Evolutionary conservation across 768 basidiomycete species (phyloP).

Genomic region (Amanita inopinata): DNA sequence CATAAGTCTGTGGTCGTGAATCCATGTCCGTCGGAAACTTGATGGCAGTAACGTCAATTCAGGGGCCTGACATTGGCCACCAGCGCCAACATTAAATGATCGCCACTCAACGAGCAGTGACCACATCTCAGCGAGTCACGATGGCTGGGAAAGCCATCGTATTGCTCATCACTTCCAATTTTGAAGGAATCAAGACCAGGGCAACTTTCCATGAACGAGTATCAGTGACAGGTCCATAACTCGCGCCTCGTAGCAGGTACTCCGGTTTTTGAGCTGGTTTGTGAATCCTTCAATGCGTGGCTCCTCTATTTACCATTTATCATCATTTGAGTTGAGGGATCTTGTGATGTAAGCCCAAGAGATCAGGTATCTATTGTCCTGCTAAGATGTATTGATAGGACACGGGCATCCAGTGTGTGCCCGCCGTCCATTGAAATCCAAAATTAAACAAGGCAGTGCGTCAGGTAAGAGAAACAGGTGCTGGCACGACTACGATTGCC

Average conservation of each 20-base stretch:
- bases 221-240: not conserved
- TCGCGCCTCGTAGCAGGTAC: not conserved
- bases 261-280: not conserved
- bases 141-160: not conserved
- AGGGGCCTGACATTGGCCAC: too few species aligned
- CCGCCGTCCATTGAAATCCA: not conserved
- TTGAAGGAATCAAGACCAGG: not conserved
- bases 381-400: not conserved
- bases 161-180: not conserved
- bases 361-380: not conserved
- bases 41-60: not conserved
- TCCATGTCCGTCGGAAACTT: not conserved
- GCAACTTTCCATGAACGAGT: not conserved
- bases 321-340: too few species aligned
- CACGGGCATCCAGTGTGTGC: not conserved
- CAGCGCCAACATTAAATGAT: too few species aligned
- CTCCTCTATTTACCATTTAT: too few species aligned
- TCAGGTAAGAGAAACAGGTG: constrained; percentile 1
- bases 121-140: not conserved
- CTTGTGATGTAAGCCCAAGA: not conserved
- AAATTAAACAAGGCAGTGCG: not conserved
- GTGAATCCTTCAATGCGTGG: too few species aligned
- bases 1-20: too few species aligned
- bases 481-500: constrained; percentile 44
- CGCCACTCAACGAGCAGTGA: not conserved